Evolutionary conservation across 192 early-diverging fungal species (phyloP), one percentile per base, ranked within the genome.

Genomic region (Coemansia sp.): DNA sequence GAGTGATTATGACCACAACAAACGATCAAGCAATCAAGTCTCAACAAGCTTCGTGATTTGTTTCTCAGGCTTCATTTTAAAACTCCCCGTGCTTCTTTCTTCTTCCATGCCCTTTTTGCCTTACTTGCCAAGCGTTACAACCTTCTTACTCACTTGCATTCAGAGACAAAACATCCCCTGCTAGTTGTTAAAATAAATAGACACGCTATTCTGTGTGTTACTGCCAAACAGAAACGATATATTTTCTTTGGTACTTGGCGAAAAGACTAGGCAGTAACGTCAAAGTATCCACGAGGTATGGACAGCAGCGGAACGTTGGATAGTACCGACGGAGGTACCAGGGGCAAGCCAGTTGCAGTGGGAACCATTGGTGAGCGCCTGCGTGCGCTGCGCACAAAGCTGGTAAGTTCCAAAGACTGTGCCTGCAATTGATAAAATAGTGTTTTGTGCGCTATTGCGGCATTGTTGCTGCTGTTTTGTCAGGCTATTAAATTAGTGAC

Each of bases 371-470:
- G 14, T n/a, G 64, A 62, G 27, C 57, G 67, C n/a, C 53, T 75
- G 29, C 66, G 60, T 22, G 39, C 49, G 22, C 12, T 62, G n/a
- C 63, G 67, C 59, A 62, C 62, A 45, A 65, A 69, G 59, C 67
- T 75, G 47, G 70, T 72, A 72, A 62, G 70, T 62, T 14, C 2
- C 19, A 55, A 27, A 27, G 29, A 6, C 29, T 6, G 29, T 8
- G 29, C 29, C 6, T 32, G 29, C 29, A 32, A 32, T 32, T 32
- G 29, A 32, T 32, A 32, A 7, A 32, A 43, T 43, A 15, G 41
- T 43, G 41, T 15, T 43, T 32, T 32, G 29, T 32, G 29, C 6
- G 29, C 29, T 32, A 32, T 32, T 32, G 29, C 29, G 41, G 2
- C 10, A 43, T 43, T 43, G 41, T 43, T 12, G 41, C 41, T n/a